Percentiles rank a stretch among this genome's conserved stretches.
phyloP scores from a whole-genome alignment of 2,329 filamentous ascomycete species.

The Arthrobotrys sinensis region DNA sequence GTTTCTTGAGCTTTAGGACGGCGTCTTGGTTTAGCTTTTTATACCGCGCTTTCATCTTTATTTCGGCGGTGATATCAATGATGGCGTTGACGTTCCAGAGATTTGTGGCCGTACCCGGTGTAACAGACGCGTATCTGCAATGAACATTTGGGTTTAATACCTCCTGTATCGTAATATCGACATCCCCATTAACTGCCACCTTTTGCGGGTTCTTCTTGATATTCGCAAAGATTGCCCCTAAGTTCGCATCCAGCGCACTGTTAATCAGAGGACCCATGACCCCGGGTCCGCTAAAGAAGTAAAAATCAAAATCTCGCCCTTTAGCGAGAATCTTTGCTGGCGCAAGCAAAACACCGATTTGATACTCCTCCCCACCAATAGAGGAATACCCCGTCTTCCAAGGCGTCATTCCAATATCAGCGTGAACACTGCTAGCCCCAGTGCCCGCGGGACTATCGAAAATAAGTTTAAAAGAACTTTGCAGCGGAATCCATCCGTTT shows the following conservation, averaged over 20 bases:
- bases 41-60: constrained; percentile 35
- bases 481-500: constrained; percentile 51
- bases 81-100: constrained; percentile 41
- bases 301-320: constrained; percentile 53
- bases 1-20: constrained; percentile 15
- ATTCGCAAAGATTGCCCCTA: constrained; percentile 37
- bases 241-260: constrained; percentile 49
- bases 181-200: constrained; percentile 23
- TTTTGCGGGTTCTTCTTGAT: constrained; percentile 38
- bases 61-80: constrained; percentile 37
- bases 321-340: constrained; percentile 46
- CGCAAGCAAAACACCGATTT: constrained; percentile 45
- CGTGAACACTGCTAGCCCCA: constrained; percentile 22
- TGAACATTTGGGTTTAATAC: constrained; percentile 27
- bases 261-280: constrained; percentile 41
- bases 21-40: constrained; percentile 48
- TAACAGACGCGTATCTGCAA: constrained; percentile 49
- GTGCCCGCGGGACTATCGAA: background rate
- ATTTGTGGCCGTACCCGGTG: background rate
- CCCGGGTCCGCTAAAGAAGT: constrained; percentile 51
- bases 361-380: constrained; percentile 4
- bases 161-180: constrained; percentile 53
- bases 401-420: constrained; percentile 45
- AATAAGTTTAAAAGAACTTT: constrained; percentile 30
- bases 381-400: constrained; percentile 38